These are phyloP conservation scores for Sporothrix variecibatus DNA, from an alignment of 2,329 filamentous ascomycete genomes.

Conservation along the genomic window DNA sequence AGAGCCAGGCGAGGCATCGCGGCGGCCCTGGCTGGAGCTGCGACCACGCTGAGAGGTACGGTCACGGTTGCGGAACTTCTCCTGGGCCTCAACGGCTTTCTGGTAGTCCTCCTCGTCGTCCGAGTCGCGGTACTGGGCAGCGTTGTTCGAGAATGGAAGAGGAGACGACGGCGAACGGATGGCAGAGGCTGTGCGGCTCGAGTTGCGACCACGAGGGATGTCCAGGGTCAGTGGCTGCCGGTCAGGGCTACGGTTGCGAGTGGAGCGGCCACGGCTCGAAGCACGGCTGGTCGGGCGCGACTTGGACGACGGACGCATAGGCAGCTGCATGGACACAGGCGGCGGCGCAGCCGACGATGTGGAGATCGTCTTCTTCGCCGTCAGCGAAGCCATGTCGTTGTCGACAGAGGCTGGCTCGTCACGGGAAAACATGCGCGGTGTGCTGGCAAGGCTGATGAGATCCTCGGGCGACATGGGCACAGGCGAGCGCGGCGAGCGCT, in stretches of 20 bases:
- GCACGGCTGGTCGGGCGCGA: slow-evolving; percentile 47
- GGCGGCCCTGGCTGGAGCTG: slow-evolving; percentile 48
- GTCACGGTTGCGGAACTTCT: slow-evolving; percentile 56
- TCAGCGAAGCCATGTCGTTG: slow-evolving; percentile 30
- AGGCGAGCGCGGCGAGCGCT: slow-evolving; percentile 87
- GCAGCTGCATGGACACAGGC: slow-evolving; percentile 29
- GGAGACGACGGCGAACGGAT: slow-evolving; percentile 78
- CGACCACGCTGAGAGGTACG: slow-evolving; percentile 37
- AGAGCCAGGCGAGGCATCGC: slow-evolving; percentile 35
- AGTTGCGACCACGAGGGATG: slow-evolving; percentile 61
- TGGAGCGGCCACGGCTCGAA: slow-evolving; percentile 49
- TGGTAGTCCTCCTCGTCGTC: slow-evolving; percentile 63
- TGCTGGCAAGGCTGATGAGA: slow-evolving; percentile 60
- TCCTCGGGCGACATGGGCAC: slow-evolving; percentile 95
- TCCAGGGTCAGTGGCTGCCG: slow-evolving; percentile 48
- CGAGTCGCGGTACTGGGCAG: slow-evolving; percentile 55
- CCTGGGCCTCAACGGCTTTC: slow-evolving; percentile 55
- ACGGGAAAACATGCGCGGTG: slow-evolving; percentile 41
- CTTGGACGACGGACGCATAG: slow-evolving; percentile 38
- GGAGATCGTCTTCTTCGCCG: slow-evolving; percentile 15
- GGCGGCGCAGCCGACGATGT: slow-evolving; percentile 2
- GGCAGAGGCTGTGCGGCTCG: slow-evolving; percentile 58
- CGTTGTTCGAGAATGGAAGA: slow-evolving; percentile 68
- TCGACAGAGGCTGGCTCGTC: slow-evolving; percentile 32
- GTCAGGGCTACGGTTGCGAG: slow-evolving; percentile 51